Evolutionary conservation across 2,329 filamentous ascomycete genomes (phyloP).

Genomic region (Tetracladium maxilliforme): DNA sequence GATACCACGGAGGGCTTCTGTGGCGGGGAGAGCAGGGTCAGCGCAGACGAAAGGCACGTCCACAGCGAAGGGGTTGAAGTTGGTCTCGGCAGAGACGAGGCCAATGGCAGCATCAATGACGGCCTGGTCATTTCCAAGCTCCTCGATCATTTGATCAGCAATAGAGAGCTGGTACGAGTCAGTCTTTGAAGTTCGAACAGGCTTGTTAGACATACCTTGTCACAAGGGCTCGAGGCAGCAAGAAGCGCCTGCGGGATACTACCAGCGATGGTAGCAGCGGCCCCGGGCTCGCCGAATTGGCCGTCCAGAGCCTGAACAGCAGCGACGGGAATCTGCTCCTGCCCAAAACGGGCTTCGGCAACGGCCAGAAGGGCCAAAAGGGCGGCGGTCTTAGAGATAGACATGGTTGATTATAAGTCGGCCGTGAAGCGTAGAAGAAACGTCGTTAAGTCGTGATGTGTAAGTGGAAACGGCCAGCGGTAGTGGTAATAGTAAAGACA

Average conservation of each 20-base stretch:
- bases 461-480: too few relatives aligned
- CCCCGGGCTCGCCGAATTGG: constrained; percentile 41
- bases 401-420: constrained; percentile 9
- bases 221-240: constrained; percentile 50
- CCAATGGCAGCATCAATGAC: constrained; percentile 46
- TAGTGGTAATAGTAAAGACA: too few relatives aligned
- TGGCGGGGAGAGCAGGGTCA: constrained; percentile 46
- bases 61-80: constrained; percentile 55
- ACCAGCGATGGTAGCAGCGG: constrained; percentile 48
- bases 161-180: constrained; percentile 32
- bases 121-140: constrained; percentile 42
- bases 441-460: too few relatives aligned
- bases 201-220: constrained; percentile 27
- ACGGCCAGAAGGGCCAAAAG: constrained; percentile 9
- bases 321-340: constrained; percentile 43
- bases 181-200: neutral
- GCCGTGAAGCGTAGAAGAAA: too few relatives aligned
- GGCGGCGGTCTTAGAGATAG: constrained; percentile 9
- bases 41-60: constrained; percentile 47
- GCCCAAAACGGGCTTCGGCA: constrained; percentile 34
- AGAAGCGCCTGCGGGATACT: constrained; percentile 46
- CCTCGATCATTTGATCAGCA: constrained; percentile 47
- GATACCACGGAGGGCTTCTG: constrained; percentile 46
- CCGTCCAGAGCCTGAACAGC: constrained; percentile 36
- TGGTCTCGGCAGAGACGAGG: constrained; percentile 54